These are phyloP conservation scores for Isoetes taiwanensis DNA, from an alignment of 75 land plant genomes.

Conservation along the genomic window DNA sequence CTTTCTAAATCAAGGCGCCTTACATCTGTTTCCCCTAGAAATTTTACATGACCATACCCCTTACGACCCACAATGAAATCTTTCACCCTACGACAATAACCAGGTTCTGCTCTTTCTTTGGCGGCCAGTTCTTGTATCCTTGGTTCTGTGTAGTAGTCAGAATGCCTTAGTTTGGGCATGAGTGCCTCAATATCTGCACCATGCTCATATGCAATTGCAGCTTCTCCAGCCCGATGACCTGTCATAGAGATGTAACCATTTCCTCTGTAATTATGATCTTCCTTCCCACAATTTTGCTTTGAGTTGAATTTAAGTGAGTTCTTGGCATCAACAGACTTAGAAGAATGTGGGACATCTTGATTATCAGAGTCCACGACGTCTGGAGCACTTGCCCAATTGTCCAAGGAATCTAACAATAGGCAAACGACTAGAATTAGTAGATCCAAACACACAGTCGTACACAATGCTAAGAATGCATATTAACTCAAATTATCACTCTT, in stretches of 20 bases:
- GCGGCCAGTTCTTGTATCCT: slow-evolving; percentile 9
- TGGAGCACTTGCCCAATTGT: too few relatives aligned
- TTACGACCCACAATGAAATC: slow-evolving; percentile 11
- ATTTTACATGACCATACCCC: slow-evolving; percentile 13
- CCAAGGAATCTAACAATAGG: too few relatives aligned
- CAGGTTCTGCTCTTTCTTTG: slow-evolving; percentile 12
- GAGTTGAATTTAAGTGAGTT: too few relatives aligned
- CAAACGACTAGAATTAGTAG: too few relatives aligned
- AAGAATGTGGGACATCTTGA: too few relatives aligned
- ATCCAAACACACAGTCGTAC: too few relatives aligned
- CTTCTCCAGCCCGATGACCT: slow-evolving; percentile 17
- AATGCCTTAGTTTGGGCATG: slow-evolving; percentile 10
- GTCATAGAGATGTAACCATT: slow-evolving; percentile 45
- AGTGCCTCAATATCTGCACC: slow-evolving; percentile 9
- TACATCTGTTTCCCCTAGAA: slow-evolving; percentile 19
- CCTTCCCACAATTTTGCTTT: slow-evolving; percentile 33
- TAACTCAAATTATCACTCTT: too few relatives aligned
- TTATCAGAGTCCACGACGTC: too few relatives aligned
- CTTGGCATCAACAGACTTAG: too few relatives aligned
- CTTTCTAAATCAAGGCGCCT: slow-evolving; percentile 14
- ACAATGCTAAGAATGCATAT: too few relatives aligned
- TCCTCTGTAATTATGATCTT: slow-evolving; percentile 35
- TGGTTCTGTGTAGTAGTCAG: slow-evolving; percentile 11
- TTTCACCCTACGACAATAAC: slow-evolving; percentile 10
- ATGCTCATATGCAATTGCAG: slow-evolving; percentile 10